Evolutionary conservation across 1,284 basidiomycete species (phyloP), one percentile per base, ranked within the genome.

Genomic region (Malassezia furfur): DNA sequence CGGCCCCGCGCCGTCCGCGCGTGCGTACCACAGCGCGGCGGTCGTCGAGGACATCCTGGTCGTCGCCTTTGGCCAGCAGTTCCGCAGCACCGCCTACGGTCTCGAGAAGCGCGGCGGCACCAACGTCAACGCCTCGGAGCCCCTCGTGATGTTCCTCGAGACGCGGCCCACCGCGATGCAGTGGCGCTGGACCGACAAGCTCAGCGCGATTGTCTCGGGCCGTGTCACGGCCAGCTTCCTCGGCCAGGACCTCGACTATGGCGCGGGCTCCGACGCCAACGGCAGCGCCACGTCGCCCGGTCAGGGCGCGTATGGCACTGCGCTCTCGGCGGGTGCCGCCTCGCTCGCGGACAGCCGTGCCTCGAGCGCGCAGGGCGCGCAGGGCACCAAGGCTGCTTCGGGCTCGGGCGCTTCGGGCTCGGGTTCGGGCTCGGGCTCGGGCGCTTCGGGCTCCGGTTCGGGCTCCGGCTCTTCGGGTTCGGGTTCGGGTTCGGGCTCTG

Each of bases 11-110:
- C 21, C 36, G 17, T 6, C 74, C 3, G 51, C 61, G 2, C 51
- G 67, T 21, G 74, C 74, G 0, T 77, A 63, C 59, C 76, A 77
- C 54, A 64, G 68, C 9, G 67, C 74, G 3, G 65, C 67, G 10
- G 57, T 70, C 55, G 60, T 67, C 11, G 59, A 55, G 9, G 52
- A 67, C 9, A 64, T 67, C 5, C 58, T 76, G 46, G 58, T 77
- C 22, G 59, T 68, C 25, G 68, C 65, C 0, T 77, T 76, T 46
- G 76, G 66, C 11, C 52, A 60, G 54, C 50, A 57, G 43, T 30
- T 44, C 37, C 15, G 37, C 35, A 46, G 51, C 41, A 54, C 49
- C 5, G 47, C 49, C 32, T 57, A 41, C 17, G 46, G 44, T 25
- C 44, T 57, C 17, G 44, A 57, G 34, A 55, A 57, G 30, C 48